Evolutionary conservation across 2,329 filamentous ascomycete genomes (phyloP).

Genomic region (Botrytis squamosa): DNA sequence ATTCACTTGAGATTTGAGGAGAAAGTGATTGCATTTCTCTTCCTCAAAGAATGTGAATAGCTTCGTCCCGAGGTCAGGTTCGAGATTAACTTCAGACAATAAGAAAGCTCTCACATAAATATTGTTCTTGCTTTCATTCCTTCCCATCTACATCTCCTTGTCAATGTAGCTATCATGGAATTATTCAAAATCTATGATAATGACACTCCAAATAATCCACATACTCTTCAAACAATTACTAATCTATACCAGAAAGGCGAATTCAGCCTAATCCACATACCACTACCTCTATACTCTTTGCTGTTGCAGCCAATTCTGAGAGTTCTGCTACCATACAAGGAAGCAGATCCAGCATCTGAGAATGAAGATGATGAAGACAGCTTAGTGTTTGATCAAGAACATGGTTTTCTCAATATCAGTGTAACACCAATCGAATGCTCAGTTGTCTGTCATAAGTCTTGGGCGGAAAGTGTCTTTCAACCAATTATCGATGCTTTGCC

Average conservation of each 20-base stretch:
- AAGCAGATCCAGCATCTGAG: conserved; percentile 36
- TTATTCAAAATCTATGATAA: background rate
- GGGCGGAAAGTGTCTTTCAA: conserved; percentile 72
- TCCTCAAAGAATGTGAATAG: background rate
- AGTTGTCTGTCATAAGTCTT: conserved; percentile 77
- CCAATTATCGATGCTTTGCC: conserved; percentile 67
- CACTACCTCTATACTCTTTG: conserved; percentile 70
- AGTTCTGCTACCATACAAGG: conserved; percentile 69
- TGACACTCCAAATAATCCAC: background rate
- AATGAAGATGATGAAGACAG: conserved; percentile 44
- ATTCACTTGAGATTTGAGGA: background rate
- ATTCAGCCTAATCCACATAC: conserved; percentile 87
- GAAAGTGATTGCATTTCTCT: background rate
- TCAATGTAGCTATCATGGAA: background rate
- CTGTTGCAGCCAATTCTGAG: conserved; percentile 87
- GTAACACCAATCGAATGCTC: conserved; percentile 92
- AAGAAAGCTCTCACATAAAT: background rate
- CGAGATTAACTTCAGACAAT: conserved; percentile 9
- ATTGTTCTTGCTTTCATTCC: background rate
- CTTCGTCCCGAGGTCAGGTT: background rate
- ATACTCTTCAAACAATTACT: conserved; percentile 24
- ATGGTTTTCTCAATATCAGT: conserved; percentile 89
- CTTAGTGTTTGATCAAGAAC: conserved; percentile 53
- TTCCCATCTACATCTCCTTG: background rate
- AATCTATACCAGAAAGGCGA: conserved; percentile 68